Percentiles rank a stretch among this genome's conserved stretches.
phyloP scores from a whole-genome alignment of 2,329 filamentous ascomycete species.

The Ambrosiella cleistominuta region DNA sequence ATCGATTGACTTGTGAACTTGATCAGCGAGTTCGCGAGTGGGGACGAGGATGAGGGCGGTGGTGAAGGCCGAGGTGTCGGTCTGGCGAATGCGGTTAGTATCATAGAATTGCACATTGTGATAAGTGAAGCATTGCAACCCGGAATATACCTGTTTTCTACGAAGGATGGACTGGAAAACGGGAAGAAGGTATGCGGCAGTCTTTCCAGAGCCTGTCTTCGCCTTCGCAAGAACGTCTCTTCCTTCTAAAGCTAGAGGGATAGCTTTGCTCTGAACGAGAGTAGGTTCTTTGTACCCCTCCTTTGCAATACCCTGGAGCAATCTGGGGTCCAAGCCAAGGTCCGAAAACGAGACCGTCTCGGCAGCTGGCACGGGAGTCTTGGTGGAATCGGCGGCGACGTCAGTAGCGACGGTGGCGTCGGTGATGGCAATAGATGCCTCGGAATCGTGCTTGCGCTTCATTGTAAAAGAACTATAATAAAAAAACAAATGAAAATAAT shows the following conservation, averaged over 20 bases:
- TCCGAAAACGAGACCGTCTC: slow-evolving; percentile 43
- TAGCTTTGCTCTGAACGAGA: slow-evolving; percentile 71
- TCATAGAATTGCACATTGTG: neutral
- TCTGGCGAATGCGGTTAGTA: slow-evolving; percentile 16
- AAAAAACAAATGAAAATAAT: neutral
- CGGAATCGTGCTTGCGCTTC: slow-evolving; percentile 1
- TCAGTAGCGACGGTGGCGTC: neutral
- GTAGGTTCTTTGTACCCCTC: slow-evolving; percentile 77
- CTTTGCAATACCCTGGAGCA: slow-evolving; percentile 71
- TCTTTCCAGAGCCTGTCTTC: slow-evolving; percentile 93
- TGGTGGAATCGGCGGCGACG: neutral
- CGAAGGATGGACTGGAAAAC: slow-evolving; percentile 72
- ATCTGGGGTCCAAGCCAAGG: slow-evolving; percentile 64
- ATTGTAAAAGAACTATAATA: neutral
- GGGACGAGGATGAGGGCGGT: slow-evolving; percentile 81
- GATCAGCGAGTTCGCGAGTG: slow-evolving; percentile 82
- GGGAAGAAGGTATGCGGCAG: slow-evolving; percentile 83
- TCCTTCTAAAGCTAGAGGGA: slow-evolving; percentile 73
- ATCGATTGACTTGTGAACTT: slow-evolving; percentile 65
- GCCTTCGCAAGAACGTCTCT: slow-evolving; percentile 82
- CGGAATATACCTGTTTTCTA: slow-evolving; percentile 43
- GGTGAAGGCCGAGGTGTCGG: slow-evolving; percentile 35
- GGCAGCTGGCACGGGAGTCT: neutral
- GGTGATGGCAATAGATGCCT: neutral
- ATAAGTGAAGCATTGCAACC: neutral